A percentile compares a stretch with the other conserved stretches of the same genome.
phyloP scores from a whole-genome alignment of 2,329 filamentous ascomycete species.

The Ceratocystis destructans region DNA sequence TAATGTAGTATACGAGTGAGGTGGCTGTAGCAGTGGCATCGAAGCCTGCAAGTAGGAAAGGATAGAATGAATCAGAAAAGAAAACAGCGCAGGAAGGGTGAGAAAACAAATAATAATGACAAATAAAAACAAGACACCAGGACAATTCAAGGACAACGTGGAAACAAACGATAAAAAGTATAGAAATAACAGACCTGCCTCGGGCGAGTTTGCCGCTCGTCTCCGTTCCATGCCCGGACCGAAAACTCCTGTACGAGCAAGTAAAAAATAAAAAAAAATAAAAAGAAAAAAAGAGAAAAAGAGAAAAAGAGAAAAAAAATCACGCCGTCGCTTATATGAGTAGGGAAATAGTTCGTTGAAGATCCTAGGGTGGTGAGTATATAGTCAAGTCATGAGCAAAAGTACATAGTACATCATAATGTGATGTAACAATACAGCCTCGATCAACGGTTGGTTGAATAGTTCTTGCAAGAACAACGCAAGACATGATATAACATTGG shows the following conservation, averaged over 20 bases:
- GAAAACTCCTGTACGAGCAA: not conserved
- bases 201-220: not conserved
- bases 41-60: not conserved
- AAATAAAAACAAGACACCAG: not conserved
- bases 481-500: not conserved
- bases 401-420: not conserved
- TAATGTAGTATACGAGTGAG: not conserved
- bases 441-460: not conserved
- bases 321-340: slow-evolving; percentile 1
- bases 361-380: slow-evolving; percentile 6
- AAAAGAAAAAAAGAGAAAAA: not conserved
- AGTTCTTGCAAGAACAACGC: not conserved
- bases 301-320: not conserved
- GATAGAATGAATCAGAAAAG: not conserved
- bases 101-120: not conserved
- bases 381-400: not conserved
- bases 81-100: not conserved
- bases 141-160: not conserved
- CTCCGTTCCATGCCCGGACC: not conserved
- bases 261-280: not conserved
- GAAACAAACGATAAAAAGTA: not conserved
- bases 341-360: slow-evolving; percentile 5
- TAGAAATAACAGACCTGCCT: not conserved
- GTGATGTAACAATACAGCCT: not conserved
- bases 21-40: not conserved